Conservation (phyloP, 2,329 filamentous ascomycete genomes). For the Paecilomyces variotii region DNA sequence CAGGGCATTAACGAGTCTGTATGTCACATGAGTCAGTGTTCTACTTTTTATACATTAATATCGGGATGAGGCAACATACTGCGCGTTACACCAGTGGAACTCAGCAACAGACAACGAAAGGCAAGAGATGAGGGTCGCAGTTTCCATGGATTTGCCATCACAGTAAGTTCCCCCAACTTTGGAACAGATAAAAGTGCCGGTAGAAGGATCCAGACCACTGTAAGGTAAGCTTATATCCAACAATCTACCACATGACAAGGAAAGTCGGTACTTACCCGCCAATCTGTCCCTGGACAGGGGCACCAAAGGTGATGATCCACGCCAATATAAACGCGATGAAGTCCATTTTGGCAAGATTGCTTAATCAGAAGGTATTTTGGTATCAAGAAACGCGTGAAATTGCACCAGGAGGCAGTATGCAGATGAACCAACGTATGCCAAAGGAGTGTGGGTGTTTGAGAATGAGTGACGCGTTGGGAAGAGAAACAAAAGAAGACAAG, state of each 20-base stretch:
- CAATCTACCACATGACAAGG: neutral
- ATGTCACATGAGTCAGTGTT: neutral
- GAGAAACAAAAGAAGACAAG: neutral
- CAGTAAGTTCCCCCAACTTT: constrained; percentile 12
- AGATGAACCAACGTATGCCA: neutral
- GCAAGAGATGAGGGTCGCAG: constrained; percentile 11
- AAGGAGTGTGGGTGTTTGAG: neutral
- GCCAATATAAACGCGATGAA: neutral
- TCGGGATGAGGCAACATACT: constrained; percentile 5
- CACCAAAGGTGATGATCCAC: neutral
- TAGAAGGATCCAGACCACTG: constrained; percentile 7
- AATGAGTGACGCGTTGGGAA: neutral
- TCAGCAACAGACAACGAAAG: constrained; percentile 3
- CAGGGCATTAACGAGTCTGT: constrained; percentile 9
- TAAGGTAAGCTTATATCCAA: neutral
- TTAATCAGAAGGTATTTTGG: neutral
- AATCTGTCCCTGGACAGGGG: constrained; percentile 4
- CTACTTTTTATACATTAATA: neutral
- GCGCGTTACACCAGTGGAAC: constrained; percentile 11
- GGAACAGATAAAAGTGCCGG: constrained; percentile 14
- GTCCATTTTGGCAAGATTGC: neutral
- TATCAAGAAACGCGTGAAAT: neutral
- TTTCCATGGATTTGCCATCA: constrained; percentile 8
- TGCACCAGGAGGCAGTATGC: neutral
- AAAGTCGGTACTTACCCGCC: constrained; percentile 4